Percentiles rank a stretch among this genome's conserved stretches.
Conservation (phyloP, 768 basidiomycete genomes). For the Boletellus emodensis region DNA sequence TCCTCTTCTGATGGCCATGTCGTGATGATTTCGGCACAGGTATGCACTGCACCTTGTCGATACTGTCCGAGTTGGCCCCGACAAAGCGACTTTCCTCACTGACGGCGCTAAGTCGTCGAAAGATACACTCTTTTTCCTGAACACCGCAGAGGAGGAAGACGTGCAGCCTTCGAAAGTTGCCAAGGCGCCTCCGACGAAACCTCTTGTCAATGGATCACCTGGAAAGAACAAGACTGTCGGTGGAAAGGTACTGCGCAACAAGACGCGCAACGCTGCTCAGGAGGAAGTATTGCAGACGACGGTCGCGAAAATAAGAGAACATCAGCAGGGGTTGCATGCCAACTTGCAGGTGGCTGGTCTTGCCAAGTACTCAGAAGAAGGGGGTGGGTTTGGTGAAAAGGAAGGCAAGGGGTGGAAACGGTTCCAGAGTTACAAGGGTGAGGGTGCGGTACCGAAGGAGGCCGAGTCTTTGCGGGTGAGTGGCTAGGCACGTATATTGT, state of each 20-base stretch:
- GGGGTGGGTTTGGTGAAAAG: conserved; percentile 67
- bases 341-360: conserved; percentile 76
- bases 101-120: conserved; percentile 81
- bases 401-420: conserved; percentile 93
- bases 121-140: conserved; percentile 85
- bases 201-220: conserved; percentile 62
- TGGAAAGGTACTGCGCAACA: conserved; percentile 85
- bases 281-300: conserved; percentile 80
- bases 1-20: not conserved
- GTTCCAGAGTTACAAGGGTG: conserved; percentile 96
- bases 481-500: conserved; percentile 6
- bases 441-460: conserved; percentile 83
- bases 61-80: conserved; percentile 73
- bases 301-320: conserved; percentile 75
- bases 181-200: conserved; percentile 49
- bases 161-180: conserved; percentile 52
- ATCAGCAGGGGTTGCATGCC: conserved; percentile 80
- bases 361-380: conserved; percentile 79
- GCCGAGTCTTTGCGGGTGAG: conserved; percentile 76
- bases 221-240: conserved; percentile 71
- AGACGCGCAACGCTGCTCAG: conserved; percentile 83
- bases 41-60: conserved; percentile 88
- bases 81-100: conserved; percentile 67
- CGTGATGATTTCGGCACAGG: conserved; percentile 36
- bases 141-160: conserved; percentile 52